phyloP scores from a whole-genome alignment of 2,329 filamentous ascomycete genomes.

The Hypoxylon sp. region DNA sequence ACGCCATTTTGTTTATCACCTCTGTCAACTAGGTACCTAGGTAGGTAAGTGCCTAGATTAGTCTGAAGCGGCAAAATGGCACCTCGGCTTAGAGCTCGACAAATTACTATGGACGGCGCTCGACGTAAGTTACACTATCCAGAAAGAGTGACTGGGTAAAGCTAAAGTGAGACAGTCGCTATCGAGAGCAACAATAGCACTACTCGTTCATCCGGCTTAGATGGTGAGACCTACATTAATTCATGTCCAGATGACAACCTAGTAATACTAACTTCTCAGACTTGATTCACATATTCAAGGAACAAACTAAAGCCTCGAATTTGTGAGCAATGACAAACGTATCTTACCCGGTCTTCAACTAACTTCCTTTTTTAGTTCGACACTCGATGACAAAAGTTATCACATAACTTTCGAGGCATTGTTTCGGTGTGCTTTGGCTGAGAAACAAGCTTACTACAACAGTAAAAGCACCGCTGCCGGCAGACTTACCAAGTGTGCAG shows the following conservation, averaged over 20 bases:
- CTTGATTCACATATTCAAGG: constrained; percentile 53
- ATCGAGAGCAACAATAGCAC: constrained; percentile 49
- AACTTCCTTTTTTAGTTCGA: constrained; percentile 37
- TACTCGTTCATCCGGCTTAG: constrained; percentile 48
- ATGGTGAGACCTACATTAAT: constrained; percentile 44
- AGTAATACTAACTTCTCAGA: constrained; percentile 39
- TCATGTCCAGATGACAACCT: constrained; percentile 7
- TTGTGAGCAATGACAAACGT: constrained; percentile 43
- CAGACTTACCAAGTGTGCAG: constrained; percentile 77
- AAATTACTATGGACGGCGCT: constrained; percentile 50
- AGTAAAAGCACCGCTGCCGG: constrained; percentile 62
- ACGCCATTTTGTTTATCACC: neutral
- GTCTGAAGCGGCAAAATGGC: constrained; percentile 45
- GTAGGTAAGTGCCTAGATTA: constrained; percentile 7
- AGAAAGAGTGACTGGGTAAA: neutral
- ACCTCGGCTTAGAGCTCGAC: constrained; percentile 48
- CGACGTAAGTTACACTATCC: constrained; percentile 43
- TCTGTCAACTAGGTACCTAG: constrained; percentile 8
- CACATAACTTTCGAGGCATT: constrained; percentile 85
- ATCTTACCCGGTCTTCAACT: constrained; percentile 15
- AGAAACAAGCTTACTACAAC: constrained; percentile 75
- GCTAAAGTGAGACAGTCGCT: constrained; percentile 48
- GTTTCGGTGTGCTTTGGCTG: constrained; percentile 76
- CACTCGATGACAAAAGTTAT: constrained; percentile 81
- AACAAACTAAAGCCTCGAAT: constrained; percentile 48